Base-by-base conservation (phyloP, 139 green algal genomes). In the Coelastrella sp. region DNA sequence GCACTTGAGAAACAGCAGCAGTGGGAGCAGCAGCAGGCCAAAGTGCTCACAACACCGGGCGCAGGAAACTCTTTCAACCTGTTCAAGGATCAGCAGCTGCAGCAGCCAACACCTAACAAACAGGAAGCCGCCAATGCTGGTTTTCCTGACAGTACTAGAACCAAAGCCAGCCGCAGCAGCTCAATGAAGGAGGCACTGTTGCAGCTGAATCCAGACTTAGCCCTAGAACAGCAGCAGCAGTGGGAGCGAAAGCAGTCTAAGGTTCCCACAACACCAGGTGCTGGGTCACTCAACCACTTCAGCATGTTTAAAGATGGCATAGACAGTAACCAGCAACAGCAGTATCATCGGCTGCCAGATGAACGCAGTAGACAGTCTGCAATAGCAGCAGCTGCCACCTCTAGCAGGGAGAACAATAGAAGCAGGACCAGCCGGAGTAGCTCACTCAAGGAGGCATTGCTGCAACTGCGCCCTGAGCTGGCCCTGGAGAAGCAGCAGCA, bases 241-340 rank as follows among this genome's bases (percentile, higher is more conserved):
- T 27, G 15, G 50, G 8, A 71, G 34, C 51, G 9, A 0, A 50
- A 72, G 35, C 53, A 71, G 51, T 37, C 32, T 23, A 51, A 69
- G 35, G 32, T 32, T 3, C 34, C 75, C 13, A 35, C 23, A 5
- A 82, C 53, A 11, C 75, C 75, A 41, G 75, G 75, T 38, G 75
- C 75, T 53, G 51, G 35, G 19, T 32, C 71, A 19, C 45, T 27
- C 19, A 19, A 43, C 30, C 45, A 45, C 19, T 35, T 80, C 72
- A 80, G 34, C 30, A 80, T 80, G 43, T 80, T 80, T 32, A 74
- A 23, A 35, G 66, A 48, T 40, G 30, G 23, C 62, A 69, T 27
- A 41, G 27, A 45, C 30, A 38, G 7, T 78, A 5, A 37, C 4
- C 53, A 64, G 53, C 53, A 64, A 21, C 53, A 64, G 7, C 21